These are phyloP conservation scores for Phytophthora tubulina DNA, from an alignment of 352 stramenopile species.

Conservation along the genomic window DNA sequence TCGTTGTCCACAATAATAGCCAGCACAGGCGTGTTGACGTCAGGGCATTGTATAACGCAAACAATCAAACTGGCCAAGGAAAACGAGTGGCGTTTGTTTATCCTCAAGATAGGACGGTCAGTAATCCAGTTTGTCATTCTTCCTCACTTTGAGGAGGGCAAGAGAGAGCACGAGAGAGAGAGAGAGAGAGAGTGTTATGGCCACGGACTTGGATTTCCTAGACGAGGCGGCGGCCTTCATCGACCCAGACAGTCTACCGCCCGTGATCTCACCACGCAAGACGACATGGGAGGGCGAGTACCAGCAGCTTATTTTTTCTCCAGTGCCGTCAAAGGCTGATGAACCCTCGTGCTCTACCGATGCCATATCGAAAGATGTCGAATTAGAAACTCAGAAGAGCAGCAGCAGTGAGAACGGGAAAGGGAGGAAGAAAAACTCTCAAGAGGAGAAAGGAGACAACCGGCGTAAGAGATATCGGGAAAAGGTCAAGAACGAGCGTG, in stretches of 20 bases:
- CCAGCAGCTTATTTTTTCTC: neutral
- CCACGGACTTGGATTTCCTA: conserved; percentile 17
- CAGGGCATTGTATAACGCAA: conserved; percentile 10
- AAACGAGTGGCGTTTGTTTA: neutral
- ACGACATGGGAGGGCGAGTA: neutral
- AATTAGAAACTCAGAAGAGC: neutral
- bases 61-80: neutral
- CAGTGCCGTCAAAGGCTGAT: too few relatives aligned
- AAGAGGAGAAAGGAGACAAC: neutral
- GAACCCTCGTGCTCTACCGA: neutral
- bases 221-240: conserved; percentile 19
- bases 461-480: conserved; percentile 17
- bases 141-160: neutral
- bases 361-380: conserved; percentile 3
- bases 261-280: neutral
- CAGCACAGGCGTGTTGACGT: conserved; percentile 19
- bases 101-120: neutral
- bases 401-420: conserved; percentile 3
- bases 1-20: too few relatives aligned
- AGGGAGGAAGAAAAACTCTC: neutral
- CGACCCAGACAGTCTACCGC: conserved; percentile 1
- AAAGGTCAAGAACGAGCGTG: conserved; percentile 21
- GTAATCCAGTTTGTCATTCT: neutral
- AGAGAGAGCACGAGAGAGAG: neutral
- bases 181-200: neutral